Evolutionary conservation across 2,329 filamentous ascomycete species (phyloP), one percentile per base, ranked within the genome.

Genomic region (Fusarium chlamydosporum): DNA sequence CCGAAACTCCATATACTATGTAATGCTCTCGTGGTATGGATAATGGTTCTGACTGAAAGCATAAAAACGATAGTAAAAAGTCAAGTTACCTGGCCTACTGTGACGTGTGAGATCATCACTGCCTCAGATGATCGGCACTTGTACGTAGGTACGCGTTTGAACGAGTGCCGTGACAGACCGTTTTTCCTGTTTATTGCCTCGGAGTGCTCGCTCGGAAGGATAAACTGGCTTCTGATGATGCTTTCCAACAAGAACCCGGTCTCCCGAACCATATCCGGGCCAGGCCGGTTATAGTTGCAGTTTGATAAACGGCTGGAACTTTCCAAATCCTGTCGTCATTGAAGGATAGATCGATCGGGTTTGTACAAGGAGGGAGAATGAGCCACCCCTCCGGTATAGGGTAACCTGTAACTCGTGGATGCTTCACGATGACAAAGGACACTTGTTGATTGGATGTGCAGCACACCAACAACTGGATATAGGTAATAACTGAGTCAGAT

Each of bases 311-410:
- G 45, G 29, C 38, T 29, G 37, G 18, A 38, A 27, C 20, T 31
- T 62, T 57, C 61, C 41, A 68, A 31, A 35, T 67, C 18, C 52
- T 53, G 52, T 60, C 43, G 47, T 67, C 56, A 68, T 70, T 20
- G 37, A 43, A 15, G 29, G 29, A 40, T 3, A 16, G 33, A 18
- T 23, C 23, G 23, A 11, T 16, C 16, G 10, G 33, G 20, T 16
- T 16, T 10, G 23, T 27, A n/a, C n/a, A n/a, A n/a, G 26, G 8
- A 43, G n/a, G n/a, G 23, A 4, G 3, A 0, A 7, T 29, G 29
- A 6, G 6, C 4, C 23, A 23, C 5, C 10, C 20, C 1, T 60
- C 3, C 12, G n/a, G 11, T 69, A 34, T 40, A 68, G 65, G 65
- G 65, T 68, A 68, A 2, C 4, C 8, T 7, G 4, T 6, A 13